Conservation (phyloP, 352 stramenopile species). For the Peronospora belbahrii region DNA sequence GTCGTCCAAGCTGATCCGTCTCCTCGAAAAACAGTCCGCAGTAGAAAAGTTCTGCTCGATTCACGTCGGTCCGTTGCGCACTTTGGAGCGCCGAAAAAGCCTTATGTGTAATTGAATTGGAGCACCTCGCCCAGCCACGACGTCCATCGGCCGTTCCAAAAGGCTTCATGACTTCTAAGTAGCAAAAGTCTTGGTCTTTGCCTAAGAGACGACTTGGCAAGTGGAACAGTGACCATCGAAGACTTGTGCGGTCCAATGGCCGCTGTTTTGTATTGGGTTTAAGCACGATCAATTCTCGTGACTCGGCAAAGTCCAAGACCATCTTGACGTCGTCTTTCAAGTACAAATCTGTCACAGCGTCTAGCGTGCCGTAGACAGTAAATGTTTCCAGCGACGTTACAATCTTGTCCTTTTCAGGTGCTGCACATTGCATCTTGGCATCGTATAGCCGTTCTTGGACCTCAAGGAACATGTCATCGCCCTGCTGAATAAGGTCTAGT, state of each 20-base stretch:
- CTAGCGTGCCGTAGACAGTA: conserved; percentile 52
- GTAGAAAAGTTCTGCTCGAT: conserved; percentile 49
- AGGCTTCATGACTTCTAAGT: conserved; percentile 64
- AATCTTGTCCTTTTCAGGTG: conserved; percentile 28
- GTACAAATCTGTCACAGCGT: conserved; percentile 60
- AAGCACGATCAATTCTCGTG: conserved; percentile 43
- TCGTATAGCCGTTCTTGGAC: conserved; percentile 32
- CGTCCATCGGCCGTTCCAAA: conserved; percentile 45
- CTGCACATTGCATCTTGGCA: conserved; percentile 9
- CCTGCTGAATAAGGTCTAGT: conserved; percentile 33
- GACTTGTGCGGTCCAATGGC: conserved; percentile 46
- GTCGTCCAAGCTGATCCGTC: conserved; percentile 35
- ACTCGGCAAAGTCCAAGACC: conserved; percentile 70
- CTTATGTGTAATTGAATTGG: conserved; percentile 59
- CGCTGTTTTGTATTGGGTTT: conserved; percentile 24
- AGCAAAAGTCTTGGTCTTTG: conserved; percentile 67
- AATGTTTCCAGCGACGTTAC: conserved; percentile 49
- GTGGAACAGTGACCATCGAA: conserved; percentile 66
- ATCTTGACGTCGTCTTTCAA: conserved; percentile 56
- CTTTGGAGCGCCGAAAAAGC: conserved; percentile 46
- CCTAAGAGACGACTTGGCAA: conserved; percentile 46
- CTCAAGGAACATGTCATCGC: conserved; percentile 37
- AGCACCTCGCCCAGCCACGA: conserved; percentile 60
- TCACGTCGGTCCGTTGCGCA: conserved; percentile 27
- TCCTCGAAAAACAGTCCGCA: conserved; percentile 68